phyloP scores from a whole-genome alignment of 2,329 filamentous ascomycete genomes.

The Aspergillus sp. region DNA sequence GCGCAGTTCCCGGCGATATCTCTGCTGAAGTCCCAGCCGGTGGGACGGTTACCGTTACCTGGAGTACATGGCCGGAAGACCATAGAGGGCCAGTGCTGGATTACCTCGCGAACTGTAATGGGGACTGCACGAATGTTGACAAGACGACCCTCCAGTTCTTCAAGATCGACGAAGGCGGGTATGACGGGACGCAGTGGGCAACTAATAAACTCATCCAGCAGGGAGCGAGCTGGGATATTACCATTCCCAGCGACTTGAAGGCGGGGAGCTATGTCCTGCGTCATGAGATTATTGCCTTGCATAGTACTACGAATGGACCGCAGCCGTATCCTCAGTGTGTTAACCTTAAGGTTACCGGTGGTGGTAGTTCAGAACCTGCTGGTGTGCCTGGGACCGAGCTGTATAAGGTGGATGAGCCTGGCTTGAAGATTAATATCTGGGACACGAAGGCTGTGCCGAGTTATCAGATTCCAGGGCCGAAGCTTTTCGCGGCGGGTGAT shows the following conservation, averaged over 20 bases:
- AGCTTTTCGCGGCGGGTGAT: no score
- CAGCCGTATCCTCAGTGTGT: slow-evolving; percentile 57
- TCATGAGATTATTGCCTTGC: slow-evolving; percentile 53
- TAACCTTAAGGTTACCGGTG: slow-evolving; percentile 58
- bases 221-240: slow-evolving; percentile 42
- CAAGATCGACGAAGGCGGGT: slow-evolving; percentile 60
- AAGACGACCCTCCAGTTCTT: slow-evolving; percentile 55
- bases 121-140: slow-evolving; percentile 53
- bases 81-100: slow-evolving; percentile 63
- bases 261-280: slow-evolving; percentile 53
- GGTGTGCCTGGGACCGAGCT: slow-evolving; percentile 52
- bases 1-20: slow-evolving; percentile 50
- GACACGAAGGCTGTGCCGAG: no score
- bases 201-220: slow-evolving; percentile 53
- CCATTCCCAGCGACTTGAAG: slow-evolving; percentile 44
- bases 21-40: slow-evolving; percentile 58
- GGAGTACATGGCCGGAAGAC: slow-evolving; percentile 62
- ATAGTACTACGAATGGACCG: slow-evolving; percentile 39
- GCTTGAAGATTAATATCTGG: slow-evolving; percentile 60
- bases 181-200: slow-evolving; percentile 52
- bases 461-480: no score
- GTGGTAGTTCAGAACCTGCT: slow-evolving; percentile 43
- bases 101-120: slow-evolving; percentile 60
- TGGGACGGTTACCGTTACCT: slow-evolving; percentile 55
- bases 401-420: slow-evolving; percentile 55